Evolutionary conservation across 345 rosid species (phyloP).

Genomic region (Eucalyptus sp.): DNA sequence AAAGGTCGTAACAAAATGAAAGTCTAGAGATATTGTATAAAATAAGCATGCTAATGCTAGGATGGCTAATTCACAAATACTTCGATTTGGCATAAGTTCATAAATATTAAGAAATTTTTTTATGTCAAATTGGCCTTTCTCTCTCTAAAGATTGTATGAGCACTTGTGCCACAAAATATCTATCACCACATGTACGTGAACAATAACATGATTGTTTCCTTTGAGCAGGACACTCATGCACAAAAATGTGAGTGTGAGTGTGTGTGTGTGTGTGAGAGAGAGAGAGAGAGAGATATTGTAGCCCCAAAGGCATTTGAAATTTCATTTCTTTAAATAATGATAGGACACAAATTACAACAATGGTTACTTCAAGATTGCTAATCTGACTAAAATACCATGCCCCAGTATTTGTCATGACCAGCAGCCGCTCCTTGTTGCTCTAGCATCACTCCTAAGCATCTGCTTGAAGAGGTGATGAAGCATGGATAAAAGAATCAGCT

Average conservation of each 20-base stretch:
- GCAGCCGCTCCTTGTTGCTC: background rate
- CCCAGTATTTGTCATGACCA: background rate
- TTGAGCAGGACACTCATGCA: background rate
- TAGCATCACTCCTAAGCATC: background rate
- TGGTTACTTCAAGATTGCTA: background rate
- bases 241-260: accelerated
- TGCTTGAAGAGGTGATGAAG: background rate
- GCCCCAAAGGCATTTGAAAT: background rate
- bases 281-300: background rate
- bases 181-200: background rate
- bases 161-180: background rate
- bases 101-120: no score
- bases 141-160: background rate
- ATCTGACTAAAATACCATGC: background rate
- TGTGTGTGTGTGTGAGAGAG: background rate
- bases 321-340: background rate
- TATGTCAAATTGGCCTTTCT: background rate
- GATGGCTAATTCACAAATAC: background rate
- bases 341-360: background rate
- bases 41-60: background rate
- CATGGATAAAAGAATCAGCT: background rate
- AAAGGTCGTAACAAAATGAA: background rate
- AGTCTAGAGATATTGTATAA: background rate
- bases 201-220: background rate
- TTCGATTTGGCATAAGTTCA: background rate